Evolutionary conservation across 345 rosid genomes (phyloP).

Genomic region (Eucalyptus fibrosa): DNA sequence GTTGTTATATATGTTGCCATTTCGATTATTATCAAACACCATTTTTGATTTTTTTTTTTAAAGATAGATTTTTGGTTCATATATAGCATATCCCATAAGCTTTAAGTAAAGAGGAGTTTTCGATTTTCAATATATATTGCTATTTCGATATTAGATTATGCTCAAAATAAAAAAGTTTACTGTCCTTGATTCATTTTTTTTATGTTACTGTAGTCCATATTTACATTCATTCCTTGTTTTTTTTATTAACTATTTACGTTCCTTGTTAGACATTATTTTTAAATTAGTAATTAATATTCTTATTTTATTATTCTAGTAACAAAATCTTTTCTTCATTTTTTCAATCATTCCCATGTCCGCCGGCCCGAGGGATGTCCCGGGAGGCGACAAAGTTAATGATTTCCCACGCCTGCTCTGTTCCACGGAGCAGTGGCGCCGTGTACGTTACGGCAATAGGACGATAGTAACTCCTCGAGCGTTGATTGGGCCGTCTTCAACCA

Average conservation of each 20-base stretch:
- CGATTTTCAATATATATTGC: not conserved
- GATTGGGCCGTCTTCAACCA: too few relatives aligned
- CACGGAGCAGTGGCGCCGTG: not conserved
- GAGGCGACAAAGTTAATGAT: not conserved
- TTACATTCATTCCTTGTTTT: not conserved
- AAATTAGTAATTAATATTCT: not conserved
- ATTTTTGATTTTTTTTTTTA: rapidly evolving
- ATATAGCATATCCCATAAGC: not conserved
- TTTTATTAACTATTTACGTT: not conserved
- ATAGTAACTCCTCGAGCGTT: too few relatives aligned
- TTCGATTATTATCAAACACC: not conserved
- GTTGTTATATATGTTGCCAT: not conserved
- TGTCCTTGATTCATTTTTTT: not conserved
- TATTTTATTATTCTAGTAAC: not conserved
- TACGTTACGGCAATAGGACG: too few relatives aligned
- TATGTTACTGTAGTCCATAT: too few relatives aligned
- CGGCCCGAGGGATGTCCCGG: too few relatives aligned
- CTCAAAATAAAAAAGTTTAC: not conserved
- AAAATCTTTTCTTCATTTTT: not conserved
- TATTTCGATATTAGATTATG: not conserved
- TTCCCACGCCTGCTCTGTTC: not conserved
- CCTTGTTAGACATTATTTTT: not conserved
- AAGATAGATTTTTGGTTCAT: not conserved
- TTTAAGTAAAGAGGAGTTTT: not conserved
- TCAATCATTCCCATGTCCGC: not conserved